Evolutionary conservation across 805 yeast genomes (phyloP), one percentile per base, ranked within the genome.

Genomic region (Zygosaccharomyces lentus): DNA sequence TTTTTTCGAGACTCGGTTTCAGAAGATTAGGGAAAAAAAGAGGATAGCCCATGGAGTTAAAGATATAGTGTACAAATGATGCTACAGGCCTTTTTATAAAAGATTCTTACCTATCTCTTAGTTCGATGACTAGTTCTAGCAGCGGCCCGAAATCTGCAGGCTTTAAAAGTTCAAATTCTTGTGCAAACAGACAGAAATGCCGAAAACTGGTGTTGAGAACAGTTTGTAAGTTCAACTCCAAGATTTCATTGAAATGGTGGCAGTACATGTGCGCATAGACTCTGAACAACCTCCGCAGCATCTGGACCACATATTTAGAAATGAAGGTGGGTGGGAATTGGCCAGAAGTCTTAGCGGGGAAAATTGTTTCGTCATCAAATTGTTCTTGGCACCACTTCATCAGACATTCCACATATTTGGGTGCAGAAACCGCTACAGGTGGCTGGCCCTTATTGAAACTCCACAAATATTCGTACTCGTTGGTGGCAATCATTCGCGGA

Each of bases 261-360:
- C 99, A 93, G 67, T 93, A 93, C 36, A 93, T 87, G 68, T 93
- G 99, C 1, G 99, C 98, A 61, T 93, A 93, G 3, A 93, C 89
- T 63, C 99, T 77, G 67, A 90, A 93, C 41, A 93, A 72, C 54
- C 99, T 78, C 67, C 91, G 88, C 74, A 93, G 80, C 38, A 93
- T 87, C 15, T 95, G 90, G 58, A 82, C 84, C 36, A 88, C 86
- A 50, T 87, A 75, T 40, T 50, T 58, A 6, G 81, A 75, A 17
- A 81, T 81, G 58, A 95, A 90, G 54, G 84, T 87, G 42, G 81
- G 81, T 6, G 96, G 93, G 66, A 93, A 93, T 2, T 95, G 89
- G n/a, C 86, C 90, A 12, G 95, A 96, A 57, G 82, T 77, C 64
- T 87, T 87, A 3, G 88, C 76, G 2, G 99, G 99, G 67, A 93